A percentile compares a stretch with the other conserved stretches of the same genome.
These are phyloP conservation scores for Colletotrichum sp. DNA, from an alignment of 2,329 filamentous ascomycete species.

Conservation along the genomic window DNA sequence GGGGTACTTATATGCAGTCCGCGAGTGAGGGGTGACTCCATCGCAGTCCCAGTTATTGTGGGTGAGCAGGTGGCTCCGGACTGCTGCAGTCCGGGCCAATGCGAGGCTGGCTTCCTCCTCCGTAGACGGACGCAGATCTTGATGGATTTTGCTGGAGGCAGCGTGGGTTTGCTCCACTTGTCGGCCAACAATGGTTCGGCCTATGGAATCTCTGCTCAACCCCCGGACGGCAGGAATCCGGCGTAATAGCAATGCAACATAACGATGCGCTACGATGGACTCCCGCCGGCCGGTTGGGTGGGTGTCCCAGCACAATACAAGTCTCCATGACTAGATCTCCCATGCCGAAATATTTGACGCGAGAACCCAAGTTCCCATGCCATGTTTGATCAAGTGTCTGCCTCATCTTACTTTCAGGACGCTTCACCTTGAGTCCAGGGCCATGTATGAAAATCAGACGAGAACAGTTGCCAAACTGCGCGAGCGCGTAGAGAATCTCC, in stretches of 20 bases:
- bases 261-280: not conserved
- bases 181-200: not conserved
- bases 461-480: not conserved
- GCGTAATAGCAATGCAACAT: not conserved
- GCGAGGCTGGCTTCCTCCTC: not conserved
- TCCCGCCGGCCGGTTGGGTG: not conserved
- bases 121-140: not conserved
- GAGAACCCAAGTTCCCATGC: not conserved
- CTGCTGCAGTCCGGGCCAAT: not conserved
- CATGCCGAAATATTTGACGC: not conserved
- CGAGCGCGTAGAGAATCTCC: conserved; percentile 5
- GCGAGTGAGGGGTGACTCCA: not conserved
- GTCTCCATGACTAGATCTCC: not conserved
- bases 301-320: not conserved
- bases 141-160: not conserved
- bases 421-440: not conserved
- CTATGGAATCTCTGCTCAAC: not conserved
- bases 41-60: not conserved
- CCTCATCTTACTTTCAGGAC: not conserved
- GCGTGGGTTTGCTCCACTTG: not conserved
- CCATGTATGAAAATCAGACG: not conserved
- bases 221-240: not conserved
- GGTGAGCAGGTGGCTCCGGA: not conserved
- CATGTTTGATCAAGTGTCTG: not conserved
- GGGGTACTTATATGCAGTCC: not conserved